Conservation (phyloP, 2,329 filamentous ascomycete genomes). For the Cadophora sp. region DNA sequence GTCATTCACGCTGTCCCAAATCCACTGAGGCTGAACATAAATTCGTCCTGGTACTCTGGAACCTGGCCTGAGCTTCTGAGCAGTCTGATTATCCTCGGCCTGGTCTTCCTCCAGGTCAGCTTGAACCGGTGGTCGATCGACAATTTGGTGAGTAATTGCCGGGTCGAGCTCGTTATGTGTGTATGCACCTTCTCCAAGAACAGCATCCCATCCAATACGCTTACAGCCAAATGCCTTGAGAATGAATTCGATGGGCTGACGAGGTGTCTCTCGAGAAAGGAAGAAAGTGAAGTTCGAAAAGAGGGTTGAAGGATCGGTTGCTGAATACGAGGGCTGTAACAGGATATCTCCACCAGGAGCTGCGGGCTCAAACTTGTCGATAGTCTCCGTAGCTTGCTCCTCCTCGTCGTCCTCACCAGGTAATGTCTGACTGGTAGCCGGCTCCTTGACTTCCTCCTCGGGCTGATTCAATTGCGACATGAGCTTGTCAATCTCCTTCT, state of each 20-base stretch:
- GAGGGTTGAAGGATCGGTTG: conserved; percentile 72
- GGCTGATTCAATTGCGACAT: conserved; percentile 69
- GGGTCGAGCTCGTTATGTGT: conserved; percentile 88
- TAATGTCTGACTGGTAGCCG: conserved; percentile 51
- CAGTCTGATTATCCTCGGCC: conserved; percentile 66
- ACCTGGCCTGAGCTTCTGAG: conserved; percentile 63
- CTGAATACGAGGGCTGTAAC: conserved; percentile 74
- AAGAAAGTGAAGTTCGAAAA: conserved; percentile 92
- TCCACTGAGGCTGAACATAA: conserved; percentile 97
- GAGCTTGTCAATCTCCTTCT: conserved; percentile 72
- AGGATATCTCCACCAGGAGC: conserved; percentile 86
- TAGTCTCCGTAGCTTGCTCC: conserved; percentile 63
- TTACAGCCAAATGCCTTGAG: conserved; percentile 95
- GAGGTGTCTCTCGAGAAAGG: conserved; percentile 90
- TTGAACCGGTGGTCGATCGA: conserved; percentile 84
- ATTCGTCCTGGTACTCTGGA: conserved; percentile 87
- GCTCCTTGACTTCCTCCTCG: conserved; percentile 46
- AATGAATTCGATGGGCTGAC: conserved; percentile 90
- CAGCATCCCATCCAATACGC: conserved; percentile 91
- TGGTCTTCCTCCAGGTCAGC: conserved; percentile 56
- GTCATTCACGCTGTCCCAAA: conserved; percentile 96
- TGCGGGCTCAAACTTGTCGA: conserved; percentile 91
- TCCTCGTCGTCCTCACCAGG: conserved; percentile 49
- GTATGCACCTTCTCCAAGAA: conserved; percentile 90
- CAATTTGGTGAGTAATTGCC: conserved; percentile 93